A percentile compares a stretch with the other conserved stretches of the same genome.
Evolutionary conservation across 768 basidiomycete species (phyloP).

Genomic region (Floccularia luteovirens): DNA sequence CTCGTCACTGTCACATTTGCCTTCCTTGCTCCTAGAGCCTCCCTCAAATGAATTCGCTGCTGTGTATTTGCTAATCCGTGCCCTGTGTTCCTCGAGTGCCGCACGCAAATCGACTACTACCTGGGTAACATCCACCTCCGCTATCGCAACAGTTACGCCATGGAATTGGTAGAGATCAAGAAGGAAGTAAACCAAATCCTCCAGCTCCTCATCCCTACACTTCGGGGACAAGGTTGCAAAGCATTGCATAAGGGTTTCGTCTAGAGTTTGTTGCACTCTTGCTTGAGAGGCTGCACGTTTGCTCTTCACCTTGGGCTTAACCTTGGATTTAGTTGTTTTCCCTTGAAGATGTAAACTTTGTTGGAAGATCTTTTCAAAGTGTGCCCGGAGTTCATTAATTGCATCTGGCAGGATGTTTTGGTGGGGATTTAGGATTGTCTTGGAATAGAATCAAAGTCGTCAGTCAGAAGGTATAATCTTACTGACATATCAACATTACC

Average conservation of each 20-base stretch:
- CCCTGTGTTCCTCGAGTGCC: constrained; percentile 66
- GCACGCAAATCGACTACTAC: constrained; percentile 80
- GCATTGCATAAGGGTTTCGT: constrained; percentile 74
- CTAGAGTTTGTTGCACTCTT: constrained; percentile 47
- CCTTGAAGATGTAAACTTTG: constrained; percentile 54
- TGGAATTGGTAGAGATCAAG: constrained; percentile 93
- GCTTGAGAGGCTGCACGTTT: constrained; percentile 22
- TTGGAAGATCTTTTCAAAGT: constrained; percentile 73
- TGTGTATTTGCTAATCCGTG: constrained; percentile 11
- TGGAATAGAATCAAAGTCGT: constrained; percentile 2
- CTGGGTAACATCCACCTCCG: constrained; percentile 89
- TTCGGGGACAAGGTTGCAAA: constrained; percentile 78
- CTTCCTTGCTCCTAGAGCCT: constrained; percentile 1
- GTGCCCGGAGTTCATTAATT: constrained; percentile 50
- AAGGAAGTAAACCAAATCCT: constrained; percentile 91
- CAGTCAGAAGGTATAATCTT: too few species aligned
- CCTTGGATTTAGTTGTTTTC: constrained; percentile 41
- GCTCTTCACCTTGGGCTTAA: constrained; percentile 22
- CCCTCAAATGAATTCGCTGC: background rate
- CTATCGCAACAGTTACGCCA: constrained; percentile 76
- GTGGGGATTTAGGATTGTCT: constrained; percentile 60
- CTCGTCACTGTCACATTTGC: too few species aligned
- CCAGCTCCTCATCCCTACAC: constrained; percentile 89
- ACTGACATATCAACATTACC: constrained; percentile 31
- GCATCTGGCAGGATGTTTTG: constrained; percentile 31